Percentiles rank a stretch among this genome's conserved stretches.
Evolutionary conservation across 768 basidiomycete species (phyloP).

Genomic region (Auricularia sp.): DNA sequence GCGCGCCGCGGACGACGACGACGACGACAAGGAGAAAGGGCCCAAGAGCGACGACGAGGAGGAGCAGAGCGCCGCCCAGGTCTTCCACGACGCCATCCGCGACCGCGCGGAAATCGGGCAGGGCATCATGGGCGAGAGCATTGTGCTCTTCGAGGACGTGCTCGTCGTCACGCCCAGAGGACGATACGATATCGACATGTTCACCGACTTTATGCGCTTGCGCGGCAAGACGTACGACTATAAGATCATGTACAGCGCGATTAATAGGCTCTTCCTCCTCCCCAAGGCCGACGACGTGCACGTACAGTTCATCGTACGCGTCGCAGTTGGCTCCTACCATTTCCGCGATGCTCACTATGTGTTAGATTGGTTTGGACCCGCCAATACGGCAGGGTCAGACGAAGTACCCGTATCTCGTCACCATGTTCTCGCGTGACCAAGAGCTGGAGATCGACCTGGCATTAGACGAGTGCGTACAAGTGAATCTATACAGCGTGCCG

Average conservation of each 20-base stretch:
- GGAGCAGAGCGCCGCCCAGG: slow-evolving; percentile 85
- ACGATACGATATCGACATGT: slow-evolving; percentile 97
- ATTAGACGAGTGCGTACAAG: slow-evolving; percentile 65
- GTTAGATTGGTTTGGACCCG: slow-evolving; percentile 69
- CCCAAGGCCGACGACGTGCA: slow-evolving; percentile 92
- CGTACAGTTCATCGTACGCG: slow-evolving; percentile 81
- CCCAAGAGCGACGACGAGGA: slow-evolving; percentile 69
- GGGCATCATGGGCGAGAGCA: slow-evolving; percentile 71
- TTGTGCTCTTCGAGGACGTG: slow-evolving; percentile 91
- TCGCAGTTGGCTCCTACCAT: not conserved
- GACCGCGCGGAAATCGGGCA: slow-evolving; percentile 93
- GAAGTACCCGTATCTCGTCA: slow-evolving; percentile 92
- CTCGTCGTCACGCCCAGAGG: slow-evolving; percentile 92
- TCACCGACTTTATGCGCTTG: slow-evolving; percentile 82
- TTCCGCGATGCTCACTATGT: not conserved
- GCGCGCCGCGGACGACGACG: slow-evolving; percentile 42
- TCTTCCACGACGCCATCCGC: slow-evolving; percentile 92
- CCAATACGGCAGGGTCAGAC: slow-evolving; percentile 98
- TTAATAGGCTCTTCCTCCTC: slow-evolving; percentile 80
- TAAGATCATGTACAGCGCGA: slow-evolving; percentile 84
- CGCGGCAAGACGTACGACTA: slow-evolving; percentile 99
- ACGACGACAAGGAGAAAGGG: slow-evolving; percentile 14
- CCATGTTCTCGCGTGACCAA: slow-evolving; percentile 96
- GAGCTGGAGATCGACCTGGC: slow-evolving; percentile 94
- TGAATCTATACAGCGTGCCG: not conserved